Evolutionary conservation across 805 yeast species (phyloP).

Genomic region (Saturnispora bothae): DNA sequence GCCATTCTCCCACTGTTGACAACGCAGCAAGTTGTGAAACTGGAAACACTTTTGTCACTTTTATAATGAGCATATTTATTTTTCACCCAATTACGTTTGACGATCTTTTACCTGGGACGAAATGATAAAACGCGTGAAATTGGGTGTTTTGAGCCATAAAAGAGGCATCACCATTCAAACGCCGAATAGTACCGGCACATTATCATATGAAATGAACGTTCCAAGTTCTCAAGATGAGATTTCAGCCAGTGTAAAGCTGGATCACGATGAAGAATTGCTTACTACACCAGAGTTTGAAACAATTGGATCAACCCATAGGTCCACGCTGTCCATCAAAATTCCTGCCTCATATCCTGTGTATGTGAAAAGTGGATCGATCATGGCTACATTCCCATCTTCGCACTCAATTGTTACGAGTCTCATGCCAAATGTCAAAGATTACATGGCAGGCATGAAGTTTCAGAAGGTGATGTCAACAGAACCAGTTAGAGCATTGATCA

Average conservation of each 20-base stretch:
- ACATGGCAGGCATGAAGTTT: constrained; percentile 31
- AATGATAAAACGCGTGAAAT: not conserved
- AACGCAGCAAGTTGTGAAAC: not conserved
- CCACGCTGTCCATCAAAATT: constrained; percentile 38
- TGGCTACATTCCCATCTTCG: constrained; percentile 31
- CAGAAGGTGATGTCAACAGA: constrained; percentile 39
- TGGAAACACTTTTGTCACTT: not conserved
- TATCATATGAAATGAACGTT: constrained; percentile 11
- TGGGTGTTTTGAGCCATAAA: not conserved
- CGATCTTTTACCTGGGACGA: too few species aligned
- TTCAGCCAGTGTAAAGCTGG: not conserved
- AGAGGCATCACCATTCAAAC: constrained; percentile 16
- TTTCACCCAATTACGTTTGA: not conserved
- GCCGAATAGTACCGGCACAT: constrained; percentile 8
- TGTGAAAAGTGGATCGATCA: constrained; percentile 37
- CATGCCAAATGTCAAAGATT: constrained; percentile 9
- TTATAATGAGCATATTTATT: not conserved
- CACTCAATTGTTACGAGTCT: constrained; percentile 15
- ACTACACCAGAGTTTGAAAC: constrained; percentile 29
- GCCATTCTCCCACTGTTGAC: not conserved
- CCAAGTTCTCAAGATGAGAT: not conserved
- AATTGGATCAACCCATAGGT: constrained; percentile 36
- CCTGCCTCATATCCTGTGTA: constrained; percentile 51
- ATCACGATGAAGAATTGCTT: not conserved
- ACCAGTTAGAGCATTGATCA: constrained; percentile 34